Evolutionary conservation across 148 eudicot genomes (phyloP), one percentile per base, ranked within the genome.

Genomic region (Dysphania ambrosioides): DNA sequence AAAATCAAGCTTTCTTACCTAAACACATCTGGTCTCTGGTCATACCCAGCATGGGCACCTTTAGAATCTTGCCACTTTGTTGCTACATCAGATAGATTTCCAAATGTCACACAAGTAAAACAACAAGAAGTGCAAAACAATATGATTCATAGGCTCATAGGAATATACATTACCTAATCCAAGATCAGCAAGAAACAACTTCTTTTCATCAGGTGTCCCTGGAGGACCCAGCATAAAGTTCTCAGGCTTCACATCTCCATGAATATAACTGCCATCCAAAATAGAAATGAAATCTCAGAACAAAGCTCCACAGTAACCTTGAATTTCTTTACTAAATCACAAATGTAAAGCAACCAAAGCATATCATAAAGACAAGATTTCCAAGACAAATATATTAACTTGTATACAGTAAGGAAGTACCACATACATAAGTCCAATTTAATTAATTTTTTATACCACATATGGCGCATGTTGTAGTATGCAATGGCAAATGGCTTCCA

Each of bases 231-330:
- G 93, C 85, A 94, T 64, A 85, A 94, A 89, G 77, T 94, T 94
- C 70, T 94, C 97, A 21, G 98, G 98, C 81, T 94, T 94, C 51
- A 94, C 91, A 82, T 94, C 98, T 29, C 98, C 98, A 78, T 94
- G 98, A 68, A 94, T 95, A 75, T 89, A 94, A 47, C 98, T 91
- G 79, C 71, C 68, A 66, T 31, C 5, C 42, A 66, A 57, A 58
- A 1, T 67, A 30, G 51, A 32, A 34, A 23, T 31, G 36, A 62
- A 67, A 40, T 16, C 23, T 58, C 32, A 59, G 19, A 73, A 67
- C 26, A 44, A 29, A 11, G 12, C 9, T 18, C 32, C 24, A 63
- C 19, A 41, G 1, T 63, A 9, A 63, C n/a, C 67, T 35, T 18
- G 6, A 63, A 34, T 15, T 16, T 63, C 10, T 32, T 27, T 60